Percentiles rank a stretch among this genome's conserved stretches.
These are phyloP conservation scores for Adansonia madagascariensis DNA, from an alignment of 441 rosid species.

Conservation along the genomic window DNA sequence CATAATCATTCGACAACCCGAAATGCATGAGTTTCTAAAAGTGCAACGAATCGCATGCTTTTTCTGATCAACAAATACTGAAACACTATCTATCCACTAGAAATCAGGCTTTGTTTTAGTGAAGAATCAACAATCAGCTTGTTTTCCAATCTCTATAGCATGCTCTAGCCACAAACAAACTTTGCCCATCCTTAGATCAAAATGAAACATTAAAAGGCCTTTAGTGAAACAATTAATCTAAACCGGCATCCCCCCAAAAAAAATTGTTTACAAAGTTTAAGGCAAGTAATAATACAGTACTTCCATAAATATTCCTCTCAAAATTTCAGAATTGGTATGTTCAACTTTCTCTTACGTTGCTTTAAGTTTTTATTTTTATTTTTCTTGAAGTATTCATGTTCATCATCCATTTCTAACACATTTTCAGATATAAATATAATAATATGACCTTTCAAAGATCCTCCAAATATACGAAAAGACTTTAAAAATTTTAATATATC, in stretches of 20 bases:
- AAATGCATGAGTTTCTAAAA: background rate
- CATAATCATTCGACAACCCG: background rate
- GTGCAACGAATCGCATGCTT: background rate
- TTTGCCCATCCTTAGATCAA: background rate
- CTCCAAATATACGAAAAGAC: no score
- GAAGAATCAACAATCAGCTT: background rate
- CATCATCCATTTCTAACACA: no score
- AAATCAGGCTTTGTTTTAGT: background rate
- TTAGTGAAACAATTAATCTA: background rate
- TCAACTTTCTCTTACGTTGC: conserved; percentile 59
- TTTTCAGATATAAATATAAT: no score
- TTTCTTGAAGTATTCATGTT: no score
- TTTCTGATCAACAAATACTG: background rate
- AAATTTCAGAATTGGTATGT: conserved; percentile 72
- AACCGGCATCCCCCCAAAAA: background rate
- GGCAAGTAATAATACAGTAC: conserved; percentile 37
- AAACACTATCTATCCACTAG: background rate
- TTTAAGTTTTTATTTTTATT: no score
- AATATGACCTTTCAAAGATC: no score
- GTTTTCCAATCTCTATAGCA: background rate
- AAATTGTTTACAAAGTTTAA: background rate
- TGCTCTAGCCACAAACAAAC: background rate
- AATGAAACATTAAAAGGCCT: background rate
- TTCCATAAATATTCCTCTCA: conserved; percentile 96
- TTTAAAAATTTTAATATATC: no score